Evolutionary conservation across 2,329 filamentous ascomycete genomes (phyloP).

Genomic region (Metarhizium rileyi): DNA sequence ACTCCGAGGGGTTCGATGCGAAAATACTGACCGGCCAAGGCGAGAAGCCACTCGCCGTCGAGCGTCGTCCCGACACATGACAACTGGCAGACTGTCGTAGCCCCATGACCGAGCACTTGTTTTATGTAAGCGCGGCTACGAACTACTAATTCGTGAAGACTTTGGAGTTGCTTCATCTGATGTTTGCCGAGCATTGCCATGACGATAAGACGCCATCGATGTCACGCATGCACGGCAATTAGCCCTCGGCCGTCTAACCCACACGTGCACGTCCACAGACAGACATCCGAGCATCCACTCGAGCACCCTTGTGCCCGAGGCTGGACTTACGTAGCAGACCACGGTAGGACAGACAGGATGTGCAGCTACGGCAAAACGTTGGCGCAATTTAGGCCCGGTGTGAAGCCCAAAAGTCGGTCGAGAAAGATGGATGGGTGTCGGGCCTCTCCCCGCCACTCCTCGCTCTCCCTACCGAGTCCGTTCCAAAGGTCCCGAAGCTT

Average conservation of each 20-base stretch:
- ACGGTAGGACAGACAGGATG: neutral
- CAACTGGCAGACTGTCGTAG: neutral
- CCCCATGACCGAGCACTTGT: neutral
- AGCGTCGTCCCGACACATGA: neutral
- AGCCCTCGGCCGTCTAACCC: neutral
- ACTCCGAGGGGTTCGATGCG: neutral
- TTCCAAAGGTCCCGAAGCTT: neutral
- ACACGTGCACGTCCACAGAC: neutral
- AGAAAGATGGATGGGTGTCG: neutral
- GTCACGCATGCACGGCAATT: neutral
- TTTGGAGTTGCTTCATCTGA: neutral
- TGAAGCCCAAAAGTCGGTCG: neutral
- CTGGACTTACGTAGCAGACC: no score
- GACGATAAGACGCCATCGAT: neutral
- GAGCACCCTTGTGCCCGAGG: no score
- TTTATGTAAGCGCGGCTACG: neutral
- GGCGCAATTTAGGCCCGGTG: no score
- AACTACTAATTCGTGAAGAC: neutral
- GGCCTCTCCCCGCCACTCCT: neutral
- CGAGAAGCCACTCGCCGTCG: neutral
- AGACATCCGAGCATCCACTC: neutral
- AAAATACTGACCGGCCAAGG: neutral
- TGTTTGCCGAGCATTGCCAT: no score
- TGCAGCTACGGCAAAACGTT: neutral
- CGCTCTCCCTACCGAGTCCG: neutral